Evolutionary conservation across 805 yeast species (phyloP), one percentile per base, ranked within the genome.

Genomic region (Candida andamanensis): DNA sequence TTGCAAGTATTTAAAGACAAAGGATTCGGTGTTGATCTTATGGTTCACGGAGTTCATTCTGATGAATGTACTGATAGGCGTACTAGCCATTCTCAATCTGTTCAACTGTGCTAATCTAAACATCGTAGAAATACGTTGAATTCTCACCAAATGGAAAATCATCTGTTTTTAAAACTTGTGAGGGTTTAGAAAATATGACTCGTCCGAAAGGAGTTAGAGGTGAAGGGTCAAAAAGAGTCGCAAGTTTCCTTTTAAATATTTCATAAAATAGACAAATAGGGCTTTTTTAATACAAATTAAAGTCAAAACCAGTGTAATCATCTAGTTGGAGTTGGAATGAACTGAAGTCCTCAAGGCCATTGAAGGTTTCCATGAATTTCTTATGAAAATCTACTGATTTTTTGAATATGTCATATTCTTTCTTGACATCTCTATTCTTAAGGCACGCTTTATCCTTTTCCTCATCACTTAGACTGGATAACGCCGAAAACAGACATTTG

Each of bases 1-100:
- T 29, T 51, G 44, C n/a, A 35, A 28, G 50, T 65, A 65, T 47
- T 63, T 63, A 53, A 50, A 60, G 17, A 54, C 67, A 37, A 47
- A 54, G 7, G 68, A 60, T 14, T 58, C 58, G 22, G 55, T 57
- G 53, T 55, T 62, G 42, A 65, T 46, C 43, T 49, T 55, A 46
- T 52, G 60, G 50, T 46, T 52, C 39, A 45, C 48, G 24, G 59
- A 40, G 51, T 61, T 61, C 45, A 48, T 52, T 30, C 45, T 35
- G 15, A 40, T 20, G 29, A 35, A 36, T 15, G 21, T 32, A 17
- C 22, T 28, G 6, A 35, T 28, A 5, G 35, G 39, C 16, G 26
- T 30, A 20, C 34, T 30, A 17, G 26, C 26, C 8, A 17, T 15
- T 23, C 28, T 35, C n/a, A n/a, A n/a, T 11, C 22, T 19, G 29